Base-by-base conservation (phyloP, 805 yeast species). In the Alloascoidea hylecoeti region DNA sequence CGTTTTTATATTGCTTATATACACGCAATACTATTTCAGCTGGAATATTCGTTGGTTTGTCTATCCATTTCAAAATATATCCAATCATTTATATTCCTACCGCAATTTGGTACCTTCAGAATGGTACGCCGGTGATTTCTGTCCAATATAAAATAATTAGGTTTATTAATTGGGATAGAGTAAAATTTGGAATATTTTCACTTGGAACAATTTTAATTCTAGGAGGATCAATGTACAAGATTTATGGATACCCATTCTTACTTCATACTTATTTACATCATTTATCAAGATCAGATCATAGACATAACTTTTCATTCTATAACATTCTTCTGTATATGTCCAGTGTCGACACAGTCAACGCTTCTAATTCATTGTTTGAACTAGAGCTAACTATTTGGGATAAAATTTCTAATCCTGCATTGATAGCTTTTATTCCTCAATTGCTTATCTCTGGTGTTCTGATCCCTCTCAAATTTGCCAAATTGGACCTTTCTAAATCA, bases 291-390 rank as follows among this genome's bases (percentile, higher is more conserved):
- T 57, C 84, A 3, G 98, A 92, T 55, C 98, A 92, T 56, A 72
- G 98, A 36, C 98, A 92, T 58, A 92, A 92, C 57, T 92, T 92
- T 52, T 83, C 95, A 3, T 63, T 88, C 2, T 92, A 88, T 69
- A 82, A 88, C 53, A 61, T 84, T 9, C 61, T 78, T 16, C 60
- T 92, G 33, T 62, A 62, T 44, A 54, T 56, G 45, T 48, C 58
- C 37, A 36, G 12, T 28, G 14, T 12, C 6, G 12, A 15, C n/a
- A 9, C 12, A 12, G 12, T 5, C 6, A n/a, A 16, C 37, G 12
- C 37, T 12, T 9, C n/a, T 17, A 18, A 35, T 6, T 12, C 32
- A 12, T n/a, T 34, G 9, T 18, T 9, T 12, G 18, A n/a, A 9
- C 9, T 9, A n/a, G 13, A 6, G 6, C 9, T 18, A 6, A 16